Base-by-base conservation (phyloP, 192 early-diverging fungal species). In the Umbelopsis isabellina region DNA sequence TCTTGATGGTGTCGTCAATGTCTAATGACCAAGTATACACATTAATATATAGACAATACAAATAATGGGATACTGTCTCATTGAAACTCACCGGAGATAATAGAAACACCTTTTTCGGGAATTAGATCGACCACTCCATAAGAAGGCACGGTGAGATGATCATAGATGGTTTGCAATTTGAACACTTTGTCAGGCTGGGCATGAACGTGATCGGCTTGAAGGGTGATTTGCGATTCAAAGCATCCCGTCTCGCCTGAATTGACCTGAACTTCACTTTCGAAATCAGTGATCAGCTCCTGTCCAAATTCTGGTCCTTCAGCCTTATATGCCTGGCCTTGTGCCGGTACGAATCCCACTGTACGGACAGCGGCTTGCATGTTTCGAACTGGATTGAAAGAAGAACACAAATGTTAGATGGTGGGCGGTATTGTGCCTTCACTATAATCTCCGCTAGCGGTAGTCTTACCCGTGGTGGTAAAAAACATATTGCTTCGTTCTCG, bases 1-100 rank as follows among this genome's bases (percentile, higher is more conserved):
- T 85, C 78, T 96, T 96, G 81, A 98, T 98, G 7, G 96, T 98
- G 71, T 98, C 96, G 75, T 98, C 96, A 47, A 98, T 91, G 67
- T 93, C 92, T 52, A 66, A 48, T 25, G 13, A 18, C 51, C 10
- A 1, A 16, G 5, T 1, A 18, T 5, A 52, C 33, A 55, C 23
- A 49, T 30, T 3, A 30, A 3, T 30, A 30, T 30, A 30, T 30
- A 30, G 3, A 30, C 1, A 30, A 30, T 30, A 30, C 27, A 30
- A 30, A 2, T 30, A n/a, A n/a, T 30, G 27, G 27, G 27, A 30
- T 30, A 3, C 27, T 30, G 27, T 30, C 27, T 75, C 8, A 41
- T 41, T 41, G 37, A 3, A 3, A 23, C 51, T 52, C 33, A 61
- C 55, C 55, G 37, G 91, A 92, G 53, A 98, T 93, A 7, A 98